These are phyloP conservation scores for Boechera divaricarpa DNA, from an alignment of 345 rosid species.

Conservation along the genomic window DNA sequence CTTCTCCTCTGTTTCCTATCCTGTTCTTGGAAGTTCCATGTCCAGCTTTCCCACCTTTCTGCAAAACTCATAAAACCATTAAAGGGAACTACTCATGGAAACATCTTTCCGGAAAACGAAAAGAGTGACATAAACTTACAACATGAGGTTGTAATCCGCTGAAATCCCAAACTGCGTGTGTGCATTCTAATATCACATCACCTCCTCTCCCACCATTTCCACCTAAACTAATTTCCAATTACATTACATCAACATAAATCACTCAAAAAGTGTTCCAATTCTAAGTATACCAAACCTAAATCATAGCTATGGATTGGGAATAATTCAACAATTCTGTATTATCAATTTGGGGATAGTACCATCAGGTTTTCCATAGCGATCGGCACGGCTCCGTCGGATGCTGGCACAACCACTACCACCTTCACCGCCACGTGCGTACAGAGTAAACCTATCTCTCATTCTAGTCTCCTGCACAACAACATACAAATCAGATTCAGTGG, in stretches of 20 bases:
- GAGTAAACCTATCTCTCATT: conserved; percentile 59
- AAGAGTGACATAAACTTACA: conserved; percentile 51
- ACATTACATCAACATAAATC: conserved; percentile 18
- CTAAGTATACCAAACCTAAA: conserved; percentile 7
- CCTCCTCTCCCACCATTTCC: conserved; percentile 99
- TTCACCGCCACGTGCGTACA: conserved; percentile 50
- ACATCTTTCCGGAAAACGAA: background rate
- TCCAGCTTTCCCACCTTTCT: conserved; percentile 83
- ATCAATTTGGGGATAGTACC: conserved; percentile 32
- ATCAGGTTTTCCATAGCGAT: conserved; percentile 50
- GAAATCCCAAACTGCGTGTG: conserved; percentile 87
- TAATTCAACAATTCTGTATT: background rate
- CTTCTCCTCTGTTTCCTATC: conserved; percentile 89
- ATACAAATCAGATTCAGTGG: background rate
- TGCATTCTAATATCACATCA: conserved; percentile 87
- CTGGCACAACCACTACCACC: conserved; percentile 51
- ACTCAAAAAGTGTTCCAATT: background rate
- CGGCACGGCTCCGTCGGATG: conserved; percentile 43
- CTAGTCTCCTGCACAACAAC: conserved; percentile 43
- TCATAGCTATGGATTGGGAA: background rate
- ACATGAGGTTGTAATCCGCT: conserved; percentile 82
- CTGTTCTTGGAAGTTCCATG: conserved; percentile 83
- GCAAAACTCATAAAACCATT: conserved; percentile 34
- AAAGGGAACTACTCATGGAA: background rate
- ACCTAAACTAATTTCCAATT: conserved; percentile 55